These are phyloP conservation scores for Yamadazyma kanchanaburiensis DNA, from an alignment of 1,139 yeast genomes.

Conservation along the genomic window DNA sequence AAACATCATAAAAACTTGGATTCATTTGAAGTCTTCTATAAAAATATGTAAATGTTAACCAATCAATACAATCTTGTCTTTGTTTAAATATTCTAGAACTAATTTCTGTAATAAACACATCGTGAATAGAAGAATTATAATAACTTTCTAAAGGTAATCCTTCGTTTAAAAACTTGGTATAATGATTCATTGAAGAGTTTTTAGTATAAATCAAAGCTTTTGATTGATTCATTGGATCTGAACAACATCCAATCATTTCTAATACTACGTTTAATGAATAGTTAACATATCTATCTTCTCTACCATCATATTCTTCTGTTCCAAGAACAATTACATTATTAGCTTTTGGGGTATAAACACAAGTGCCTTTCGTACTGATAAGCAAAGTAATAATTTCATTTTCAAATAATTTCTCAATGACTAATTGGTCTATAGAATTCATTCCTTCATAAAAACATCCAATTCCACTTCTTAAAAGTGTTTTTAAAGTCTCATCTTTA, in stretches of 20 bases:
- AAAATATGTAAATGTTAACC: constrained; percentile 82
- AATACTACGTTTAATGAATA: constrained; percentile 63
- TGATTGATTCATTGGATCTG: constrained; percentile 20
- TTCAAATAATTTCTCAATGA: constrained; percentile 53
- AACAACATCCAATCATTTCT: constrained; percentile 72
- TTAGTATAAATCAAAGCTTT: constrained; percentile 58
- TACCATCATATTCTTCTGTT: constrained; percentile 70
- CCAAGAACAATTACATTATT: constrained; percentile 62
- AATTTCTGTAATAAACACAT: constrained; percentile 69
- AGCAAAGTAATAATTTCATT: constrained; percentile 50
- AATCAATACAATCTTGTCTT: constrained; percentile 86
- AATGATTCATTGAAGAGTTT: constrained; percentile 55
- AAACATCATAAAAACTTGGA: constrained; percentile 84
- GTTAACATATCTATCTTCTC: constrained; percentile 66
- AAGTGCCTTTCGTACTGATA: constrained; percentile 57
- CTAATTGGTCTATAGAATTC: constrained; percentile 48
- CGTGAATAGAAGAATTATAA: constrained; percentile 55
- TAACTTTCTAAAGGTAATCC: constrained; percentile 85
- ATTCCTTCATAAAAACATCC: constrained; percentile 64
- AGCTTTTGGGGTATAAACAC: constrained; percentile 50
- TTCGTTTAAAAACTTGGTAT: constrained; percentile 66
- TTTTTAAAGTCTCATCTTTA: constrained; percentile 43
- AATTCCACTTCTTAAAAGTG: constrained; percentile 57
- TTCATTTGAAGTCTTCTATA: constrained; percentile 77
- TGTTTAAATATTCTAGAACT: constrained; percentile 60